Evolutionary conservation across 805 yeast species (phyloP).

Genomic region (Yueomyces sinensis): DNA sequence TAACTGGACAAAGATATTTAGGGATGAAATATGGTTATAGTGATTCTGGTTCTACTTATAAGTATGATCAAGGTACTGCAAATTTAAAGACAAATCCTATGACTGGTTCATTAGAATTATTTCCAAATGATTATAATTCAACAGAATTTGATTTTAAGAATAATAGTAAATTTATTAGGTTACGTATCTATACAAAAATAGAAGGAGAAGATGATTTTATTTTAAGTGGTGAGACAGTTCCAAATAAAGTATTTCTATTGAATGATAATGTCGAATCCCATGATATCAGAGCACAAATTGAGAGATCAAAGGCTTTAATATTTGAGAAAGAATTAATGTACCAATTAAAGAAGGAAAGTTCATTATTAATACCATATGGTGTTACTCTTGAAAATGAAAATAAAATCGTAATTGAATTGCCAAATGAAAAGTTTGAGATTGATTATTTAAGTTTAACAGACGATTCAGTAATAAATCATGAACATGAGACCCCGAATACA

Average conservation of each 20-base stretch:
- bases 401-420: slow-evolving; percentile 50
- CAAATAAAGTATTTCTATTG: slow-evolving; percentile 8
- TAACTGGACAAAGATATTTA: slow-evolving; percentile 37
- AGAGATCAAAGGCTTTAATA: slow-evolving; percentile 54
- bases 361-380: slow-evolving; percentile 50
- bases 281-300: slow-evolving; percentile 42
- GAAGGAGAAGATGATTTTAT: slow-evolving; percentile 39
- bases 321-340: slow-evolving; percentile 85
- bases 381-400: slow-evolving; percentile 52
- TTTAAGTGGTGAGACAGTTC: slow-evolving; percentile 43
- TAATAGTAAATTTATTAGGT: slow-evolving; percentile 36
- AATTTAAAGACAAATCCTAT: slow-evolving; percentile 37
- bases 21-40: slow-evolving; percentile 86
- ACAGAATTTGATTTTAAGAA: slow-evolving; percentile 4
- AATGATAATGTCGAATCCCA: slow-evolving; percentile 2
- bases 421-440: slow-evolving; percentile 56
- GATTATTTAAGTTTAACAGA: slow-evolving; percentile 40
- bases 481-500: slow-evolving; percentile 32
- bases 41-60: slow-evolving; percentile 74
- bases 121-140: slow-evolving; percentile 25
- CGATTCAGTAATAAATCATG: slow-evolving; percentile 23
- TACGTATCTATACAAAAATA: slow-evolving; percentile 42
- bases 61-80: slow-evolving; percentile 62
- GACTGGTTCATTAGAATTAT: slow-evolving; percentile 28
- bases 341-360: slow-evolving; percentile 66